Percentiles rank a stretch among this genome's conserved stretches.
These are phyloP conservation scores for Monilinia aucupariae DNA, from an alignment of 2,329 filamentous ascomycete genomes.

Conservation along the genomic window DNA sequence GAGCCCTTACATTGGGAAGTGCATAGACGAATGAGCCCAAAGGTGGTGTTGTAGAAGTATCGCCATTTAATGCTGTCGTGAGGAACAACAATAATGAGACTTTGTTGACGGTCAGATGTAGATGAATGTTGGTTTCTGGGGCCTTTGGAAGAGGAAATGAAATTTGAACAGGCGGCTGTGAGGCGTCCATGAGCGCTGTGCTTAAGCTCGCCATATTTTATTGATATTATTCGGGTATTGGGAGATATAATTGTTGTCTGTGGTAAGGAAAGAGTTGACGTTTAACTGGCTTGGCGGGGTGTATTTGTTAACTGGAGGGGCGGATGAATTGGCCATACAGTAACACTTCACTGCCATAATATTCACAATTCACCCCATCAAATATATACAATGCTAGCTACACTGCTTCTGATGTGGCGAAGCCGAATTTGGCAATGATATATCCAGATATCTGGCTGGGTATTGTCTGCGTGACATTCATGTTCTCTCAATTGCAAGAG, in stretches of 20 bases:
- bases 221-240: neutral
- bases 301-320: neutral
- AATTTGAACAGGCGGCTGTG: constrained; percentile 39
- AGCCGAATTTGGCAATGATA: no score
- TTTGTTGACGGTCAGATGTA: constrained; percentile 53
- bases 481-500: neutral
- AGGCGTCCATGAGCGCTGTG: neutral
- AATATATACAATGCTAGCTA: neutral
- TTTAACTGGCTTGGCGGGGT: neutral
- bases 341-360: neutral
- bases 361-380: neutral
- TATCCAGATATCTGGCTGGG: neutral
- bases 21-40: constrained; percentile 93
- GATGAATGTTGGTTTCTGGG: constrained; percentile 55
- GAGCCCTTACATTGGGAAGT: constrained; percentile 69
- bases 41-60: constrained; percentile 45
- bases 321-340: neutral
- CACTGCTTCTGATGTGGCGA: neutral
- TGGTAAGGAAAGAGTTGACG: neutral
- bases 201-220: neutral
- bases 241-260: neutral
- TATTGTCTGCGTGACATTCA: neutral
- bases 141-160: constrained; percentile 57
- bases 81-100: constrained; percentile 57
- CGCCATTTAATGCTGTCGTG: constrained; percentile 51